Evolutionary conservation across 495 filamentous ascomycete genomes (phyloP).

Genomic region (Xeromyces bisporus): DNA sequence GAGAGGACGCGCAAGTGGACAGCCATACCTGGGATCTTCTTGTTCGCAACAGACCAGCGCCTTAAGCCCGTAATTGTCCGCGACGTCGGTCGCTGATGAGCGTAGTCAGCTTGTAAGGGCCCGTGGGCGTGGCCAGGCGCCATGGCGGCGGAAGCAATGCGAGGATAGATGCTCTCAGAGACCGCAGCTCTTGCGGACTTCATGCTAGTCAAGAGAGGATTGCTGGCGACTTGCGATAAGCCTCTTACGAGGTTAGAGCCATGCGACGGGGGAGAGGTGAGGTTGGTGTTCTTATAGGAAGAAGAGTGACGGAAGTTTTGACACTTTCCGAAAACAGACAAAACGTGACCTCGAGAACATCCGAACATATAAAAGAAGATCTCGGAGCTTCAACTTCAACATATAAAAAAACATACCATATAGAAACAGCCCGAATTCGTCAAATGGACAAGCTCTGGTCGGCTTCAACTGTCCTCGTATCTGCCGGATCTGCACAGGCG

Average conservation of each 20-base stretch:
- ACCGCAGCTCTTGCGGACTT: slow-evolving; percentile 28
- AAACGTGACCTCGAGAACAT: no score
- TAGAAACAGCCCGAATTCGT: no score
- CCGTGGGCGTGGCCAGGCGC: slow-evolving; percentile 9
- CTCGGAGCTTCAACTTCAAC: no score
- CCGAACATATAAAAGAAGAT: no score
- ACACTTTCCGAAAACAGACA: no score
- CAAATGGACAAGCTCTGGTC: no score
- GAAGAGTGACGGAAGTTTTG: no score
- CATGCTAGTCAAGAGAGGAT: slow-evolving; percentile 12
- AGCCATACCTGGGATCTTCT: slow-evolving; percentile 47
- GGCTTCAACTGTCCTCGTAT: background rate
- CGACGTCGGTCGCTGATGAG: slow-evolving; percentile 6
- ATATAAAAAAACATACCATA: no score
- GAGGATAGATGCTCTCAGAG: slow-evolving; percentile 13
- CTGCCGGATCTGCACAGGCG: background rate
- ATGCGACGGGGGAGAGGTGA: no score
- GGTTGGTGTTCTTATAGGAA: no score
- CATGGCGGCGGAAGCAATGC: slow-evolving; percentile 12
- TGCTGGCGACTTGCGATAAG: no score
- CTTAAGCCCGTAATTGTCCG: slow-evolving; percentile 58
- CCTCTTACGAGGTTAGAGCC: no score
- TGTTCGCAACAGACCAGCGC: slow-evolving; percentile 63
- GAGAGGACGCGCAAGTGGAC: background rate
- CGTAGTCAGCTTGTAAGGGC: slow-evolving; percentile 6